Conservation (phyloP, 495 filamentous ascomycete species). For the Neurospora terricola region DNA sequence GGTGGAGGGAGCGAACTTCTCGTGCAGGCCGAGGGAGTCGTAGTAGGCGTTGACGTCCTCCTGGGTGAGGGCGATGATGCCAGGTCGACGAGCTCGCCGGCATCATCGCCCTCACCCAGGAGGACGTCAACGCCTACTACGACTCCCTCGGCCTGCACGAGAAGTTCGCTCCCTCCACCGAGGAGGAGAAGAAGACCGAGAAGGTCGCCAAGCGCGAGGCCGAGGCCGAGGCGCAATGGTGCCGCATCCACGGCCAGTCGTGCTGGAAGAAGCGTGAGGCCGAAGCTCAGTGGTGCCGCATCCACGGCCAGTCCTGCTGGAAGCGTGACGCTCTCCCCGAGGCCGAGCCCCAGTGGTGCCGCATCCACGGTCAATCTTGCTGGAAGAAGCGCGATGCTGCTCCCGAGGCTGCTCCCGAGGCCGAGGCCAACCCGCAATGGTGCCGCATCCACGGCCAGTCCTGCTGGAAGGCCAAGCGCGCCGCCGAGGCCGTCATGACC, state of each 20-base stretch:
- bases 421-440: conserved; percentile 12
- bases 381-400: background rate
- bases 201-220: conserved; percentile 15
- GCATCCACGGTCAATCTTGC: too few species aligned
- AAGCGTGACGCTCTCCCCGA: background rate
- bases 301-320: conserved; percentile 18
- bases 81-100: conserved; percentile 20
- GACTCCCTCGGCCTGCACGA: conserved; percentile 6
- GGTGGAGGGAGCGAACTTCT: conserved; percentile 3
- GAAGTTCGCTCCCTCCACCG: conserved; percentile 3
- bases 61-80: conserved; percentile 19
- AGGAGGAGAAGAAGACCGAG: conserved; percentile 1
- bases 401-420: background rate
- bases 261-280: conserved; percentile 29
- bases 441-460: conserved; percentile 20
- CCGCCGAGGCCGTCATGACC: conserved; percentile 23
- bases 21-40: conserved; percentile 7
- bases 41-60: conserved; percentile 18
- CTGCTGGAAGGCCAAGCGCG: conserved; percentile 23
- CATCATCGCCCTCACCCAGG: conserved; percentile 18
- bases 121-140: conserved; percentile 18
- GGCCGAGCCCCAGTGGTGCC: too few species aligned
- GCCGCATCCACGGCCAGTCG: conserved; percentile 18
- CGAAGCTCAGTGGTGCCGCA: conserved; percentile 8
- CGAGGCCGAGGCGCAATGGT: conserved; percentile 15